Evolutionary conservation across 176 grass and related monocot genomes (phyloP).

Genomic region (Alloteropsis semialata): DNA sequence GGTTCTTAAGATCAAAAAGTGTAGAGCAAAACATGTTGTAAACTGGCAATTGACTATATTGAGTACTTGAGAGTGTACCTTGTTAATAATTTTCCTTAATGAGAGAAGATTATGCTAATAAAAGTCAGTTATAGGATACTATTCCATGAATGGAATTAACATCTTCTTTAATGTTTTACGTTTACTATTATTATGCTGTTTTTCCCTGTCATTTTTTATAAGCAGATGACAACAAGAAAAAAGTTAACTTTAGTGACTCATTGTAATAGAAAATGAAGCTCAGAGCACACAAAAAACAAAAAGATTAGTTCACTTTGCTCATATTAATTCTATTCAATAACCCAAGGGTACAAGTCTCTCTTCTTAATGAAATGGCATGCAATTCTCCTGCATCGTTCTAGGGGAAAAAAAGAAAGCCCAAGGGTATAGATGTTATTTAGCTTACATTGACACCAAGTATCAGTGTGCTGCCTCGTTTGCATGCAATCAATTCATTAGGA

Average conservation of each 20-base stretch:
- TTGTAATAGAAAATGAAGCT: neutral
- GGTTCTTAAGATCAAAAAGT: neutral
- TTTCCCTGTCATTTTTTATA: neutral
- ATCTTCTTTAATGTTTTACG: neutral
- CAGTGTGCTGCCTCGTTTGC: conserved; percentile 80
- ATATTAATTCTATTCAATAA: neutral
- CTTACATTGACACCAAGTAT: conserved; percentile 94
- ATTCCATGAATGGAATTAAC: neutral
- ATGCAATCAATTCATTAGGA: conserved; percentile 86
- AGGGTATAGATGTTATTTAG: neutral
- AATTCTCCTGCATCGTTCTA: too few relatives aligned
- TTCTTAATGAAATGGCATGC: too few relatives aligned
- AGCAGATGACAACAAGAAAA: neutral
- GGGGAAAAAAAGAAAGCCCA: too few relatives aligned
- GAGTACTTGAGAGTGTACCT: neutral
- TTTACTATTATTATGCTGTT: neutral
- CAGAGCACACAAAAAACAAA: neutral
- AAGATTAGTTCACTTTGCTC: neutral
- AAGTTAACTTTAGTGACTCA: neutral
- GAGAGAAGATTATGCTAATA: neutral
- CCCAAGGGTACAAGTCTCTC: neutral
- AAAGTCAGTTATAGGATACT: neutral
- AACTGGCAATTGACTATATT: neutral
- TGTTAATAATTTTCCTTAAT: neutral
- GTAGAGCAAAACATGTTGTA: neutral